phyloP scores from a whole-genome alignment of 1,139 yeast genomes.

The Sugiyamaella sp. region DNA sequence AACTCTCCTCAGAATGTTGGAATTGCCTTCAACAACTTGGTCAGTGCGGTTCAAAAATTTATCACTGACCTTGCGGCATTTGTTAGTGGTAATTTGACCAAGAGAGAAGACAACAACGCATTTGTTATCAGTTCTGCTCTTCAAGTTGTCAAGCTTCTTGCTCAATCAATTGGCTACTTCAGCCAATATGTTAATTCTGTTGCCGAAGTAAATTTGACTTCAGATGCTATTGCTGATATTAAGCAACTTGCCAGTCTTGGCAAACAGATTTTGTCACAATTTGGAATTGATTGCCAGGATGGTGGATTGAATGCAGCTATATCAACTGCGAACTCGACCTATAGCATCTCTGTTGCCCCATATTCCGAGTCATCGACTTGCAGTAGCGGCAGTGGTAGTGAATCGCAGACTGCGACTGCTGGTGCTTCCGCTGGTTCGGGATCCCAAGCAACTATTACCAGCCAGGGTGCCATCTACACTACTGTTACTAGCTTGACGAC shows the following conservation, averaged over 20 bases:
- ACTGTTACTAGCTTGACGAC: conserved; percentile 13
- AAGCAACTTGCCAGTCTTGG: conserved; percentile 13
- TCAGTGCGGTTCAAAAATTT: conserved; percentile 8
- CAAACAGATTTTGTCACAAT: conserved; percentile 11
- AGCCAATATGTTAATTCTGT: neutral
- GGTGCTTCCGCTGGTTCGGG: neutral
- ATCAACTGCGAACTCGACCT: conserved; percentile 13
- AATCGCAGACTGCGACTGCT: neutral
- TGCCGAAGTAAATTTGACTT: conserved; percentile 6
- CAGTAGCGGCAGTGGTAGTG: neutral
- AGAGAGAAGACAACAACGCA: conserved; percentile 9
- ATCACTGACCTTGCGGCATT: conserved; percentile 13
- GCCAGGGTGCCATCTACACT: neutral
- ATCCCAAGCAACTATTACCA: conserved; percentile 4
- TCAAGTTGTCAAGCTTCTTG: conserved; percentile 11
- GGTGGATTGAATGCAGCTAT: conserved; percentile 15
- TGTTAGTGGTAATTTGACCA: conserved; percentile 1
- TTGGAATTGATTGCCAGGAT: conserved; percentile 17
- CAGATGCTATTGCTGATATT: conserved; percentile 13
- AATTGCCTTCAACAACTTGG: conserved; percentile 12
- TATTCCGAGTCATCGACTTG: conserved; percentile 15
- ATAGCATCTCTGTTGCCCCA: conserved; percentile 7
- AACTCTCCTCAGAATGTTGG: conserved; percentile 9
- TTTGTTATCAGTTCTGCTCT: conserved; percentile 14
- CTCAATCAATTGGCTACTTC: conserved; percentile 15